Evolutionary conservation across 2,329 filamentous ascomycete genomes (phyloP).

Genomic region (Epichloe amarillans): DNA sequence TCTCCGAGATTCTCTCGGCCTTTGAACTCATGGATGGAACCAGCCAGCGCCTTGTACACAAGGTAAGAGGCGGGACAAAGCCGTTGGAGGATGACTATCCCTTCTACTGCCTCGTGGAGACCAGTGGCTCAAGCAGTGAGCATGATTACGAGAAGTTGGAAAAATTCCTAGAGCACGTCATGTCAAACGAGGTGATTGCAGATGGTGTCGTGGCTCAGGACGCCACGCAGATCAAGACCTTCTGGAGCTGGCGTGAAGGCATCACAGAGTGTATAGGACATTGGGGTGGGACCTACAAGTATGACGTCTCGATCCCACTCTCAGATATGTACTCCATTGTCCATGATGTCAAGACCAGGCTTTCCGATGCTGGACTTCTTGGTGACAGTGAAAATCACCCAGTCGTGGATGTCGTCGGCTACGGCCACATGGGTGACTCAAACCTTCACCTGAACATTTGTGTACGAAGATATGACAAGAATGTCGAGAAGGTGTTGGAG

Average conservation of each 20-base stretch:
- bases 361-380: slow-evolving; percentile 62
- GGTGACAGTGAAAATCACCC: slow-evolving; percentile 64
- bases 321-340: slow-evolving; percentile 78
- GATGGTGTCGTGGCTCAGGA: slow-evolving; percentile 91
- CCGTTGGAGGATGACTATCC: slow-evolving; percentile 75
- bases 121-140: slow-evolving; percentile 84
- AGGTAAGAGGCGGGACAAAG: slow-evolving; percentile 64
- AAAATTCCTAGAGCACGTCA: slow-evolving; percentile 79
- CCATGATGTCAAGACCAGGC: slow-evolving; percentile 63
- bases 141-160: slow-evolving; percentile 90
- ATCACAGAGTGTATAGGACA: slow-evolving; percentile 82
- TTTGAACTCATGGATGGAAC: slow-evolving; percentile 93
- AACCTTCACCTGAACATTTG: slow-evolving; percentile 91
- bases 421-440: slow-evolving; percentile 95
- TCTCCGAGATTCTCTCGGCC: slow-evolving; percentile 90
- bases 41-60: slow-evolving; percentile 64
- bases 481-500: slow-evolving; percentile 76
- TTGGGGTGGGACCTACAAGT: slow-evolving; percentile 95
- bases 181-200: slow-evolving; percentile 71
- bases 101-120: slow-evolving; percentile 96
- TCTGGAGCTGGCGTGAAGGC: slow-evolving; percentile 91
- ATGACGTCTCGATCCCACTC: slow-evolving; percentile 90
- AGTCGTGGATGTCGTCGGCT: slow-evolving; percentile 83
- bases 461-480: slow-evolving; percentile 69
- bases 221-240: slow-evolving; percentile 70